A percentile compares a stretch with the other conserved stretches of the same genome.
These are phyloP conservation scores for Lanmaoa pseudosensibilis DNA, from an alignment of 768 basidiomycete genomes.

Conservation along the genomic window DNA sequence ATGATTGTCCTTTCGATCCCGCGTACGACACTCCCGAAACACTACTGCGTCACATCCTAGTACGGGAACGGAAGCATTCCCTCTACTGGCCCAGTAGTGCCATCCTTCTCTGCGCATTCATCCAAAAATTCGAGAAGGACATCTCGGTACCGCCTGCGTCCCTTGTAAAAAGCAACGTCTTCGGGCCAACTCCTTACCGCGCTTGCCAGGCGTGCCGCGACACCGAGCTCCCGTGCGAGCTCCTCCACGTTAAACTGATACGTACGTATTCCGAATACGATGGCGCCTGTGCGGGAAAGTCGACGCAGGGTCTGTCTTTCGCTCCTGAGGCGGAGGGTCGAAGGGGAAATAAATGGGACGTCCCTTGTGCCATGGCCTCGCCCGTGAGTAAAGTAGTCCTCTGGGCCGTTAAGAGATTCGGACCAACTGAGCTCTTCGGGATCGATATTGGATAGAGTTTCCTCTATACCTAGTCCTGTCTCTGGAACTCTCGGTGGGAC, in stretches of 20 bases:
- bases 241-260: slow-evolving; percentile 58
- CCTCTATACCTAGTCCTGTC: slow-evolving; percentile 5
- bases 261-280: slow-evolving; percentile 72
- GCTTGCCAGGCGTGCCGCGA: slow-evolving; percentile 62
- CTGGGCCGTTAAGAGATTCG: slow-evolving; percentile 51
- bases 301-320: slow-evolving; percentile 74
- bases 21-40: neutral
- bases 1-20: neutral
- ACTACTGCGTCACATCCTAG: neutral
- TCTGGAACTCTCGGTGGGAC: slow-evolving; percentile 24
- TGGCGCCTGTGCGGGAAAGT: slow-evolving; percentile 60
- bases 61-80: slow-evolving; percentile 21
- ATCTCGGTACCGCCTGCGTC: slow-evolving; percentile 23
- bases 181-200: slow-evolving; percentile 68
- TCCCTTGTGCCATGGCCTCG: slow-evolving; percentile 19
- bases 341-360: slow-evolving; percentile 31
- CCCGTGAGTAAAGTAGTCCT: slow-evolving; percentile 42
- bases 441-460: slow-evolving; percentile 40
- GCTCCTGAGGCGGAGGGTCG: slow-evolving; percentile 54
- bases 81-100: slow-evolving; percentile 9
- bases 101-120: slow-evolving; percentile 23
- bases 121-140: slow-evolving; percentile 29
- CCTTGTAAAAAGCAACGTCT: slow-evolving; percentile 47
- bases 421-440: slow-evolving; percentile 71
- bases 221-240: slow-evolving; percentile 55